Evolutionary conservation across 1,284 basidiomycete species (phyloP).

Genomic region (Agaricales sp.): DNA sequence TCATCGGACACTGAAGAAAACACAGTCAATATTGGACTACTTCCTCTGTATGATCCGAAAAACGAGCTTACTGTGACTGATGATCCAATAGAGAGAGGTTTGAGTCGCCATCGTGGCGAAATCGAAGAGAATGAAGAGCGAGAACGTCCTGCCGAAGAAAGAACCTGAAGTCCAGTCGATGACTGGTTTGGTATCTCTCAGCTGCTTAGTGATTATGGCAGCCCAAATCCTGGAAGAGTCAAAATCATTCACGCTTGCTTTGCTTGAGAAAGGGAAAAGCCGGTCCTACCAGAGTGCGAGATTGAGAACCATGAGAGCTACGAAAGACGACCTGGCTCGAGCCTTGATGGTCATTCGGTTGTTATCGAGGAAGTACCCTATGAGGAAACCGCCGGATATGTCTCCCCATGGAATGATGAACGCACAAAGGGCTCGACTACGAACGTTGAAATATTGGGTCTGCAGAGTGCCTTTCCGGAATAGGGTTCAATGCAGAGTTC

Average conservation of each 20-base stretch:
- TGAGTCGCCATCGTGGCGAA: constrained; percentile 23
- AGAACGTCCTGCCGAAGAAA: constrained; percentile 20
- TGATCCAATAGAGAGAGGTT: constrained; percentile 21
- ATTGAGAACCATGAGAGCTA: constrained; percentile 20
- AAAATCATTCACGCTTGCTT: no score
- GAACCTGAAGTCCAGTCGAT: constrained; percentile 23
- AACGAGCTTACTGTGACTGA: constrained; percentile 18
- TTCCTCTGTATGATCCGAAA: no score
- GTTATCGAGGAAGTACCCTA: constrained; percentile 22
- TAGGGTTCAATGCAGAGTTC: background rate
- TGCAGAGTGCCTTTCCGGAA: constrained; percentile 17
- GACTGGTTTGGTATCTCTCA: constrained; percentile 18
- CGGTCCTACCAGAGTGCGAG: constrained; percentile 17
- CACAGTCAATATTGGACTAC: background rate
- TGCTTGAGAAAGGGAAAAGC: background rate
- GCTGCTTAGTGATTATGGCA: constrained; percentile 22
- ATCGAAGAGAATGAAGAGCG: constrained; percentile 21
- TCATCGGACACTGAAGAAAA: constrained; percentile 20
- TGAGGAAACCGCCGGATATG: constrained; percentile 20
- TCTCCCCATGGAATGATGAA: constrained; percentile 22
- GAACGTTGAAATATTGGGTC: constrained; percentile 23
- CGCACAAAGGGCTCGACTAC: constrained; percentile 20
- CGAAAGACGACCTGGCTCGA: constrained; percentile 20
- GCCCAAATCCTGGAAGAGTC: constrained; percentile 19
- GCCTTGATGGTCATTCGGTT: constrained; percentile 20